Conservation (phyloP, 1,284 basidiomycete genomes). For the Cutaneotrichosporon sp. region DNA sequence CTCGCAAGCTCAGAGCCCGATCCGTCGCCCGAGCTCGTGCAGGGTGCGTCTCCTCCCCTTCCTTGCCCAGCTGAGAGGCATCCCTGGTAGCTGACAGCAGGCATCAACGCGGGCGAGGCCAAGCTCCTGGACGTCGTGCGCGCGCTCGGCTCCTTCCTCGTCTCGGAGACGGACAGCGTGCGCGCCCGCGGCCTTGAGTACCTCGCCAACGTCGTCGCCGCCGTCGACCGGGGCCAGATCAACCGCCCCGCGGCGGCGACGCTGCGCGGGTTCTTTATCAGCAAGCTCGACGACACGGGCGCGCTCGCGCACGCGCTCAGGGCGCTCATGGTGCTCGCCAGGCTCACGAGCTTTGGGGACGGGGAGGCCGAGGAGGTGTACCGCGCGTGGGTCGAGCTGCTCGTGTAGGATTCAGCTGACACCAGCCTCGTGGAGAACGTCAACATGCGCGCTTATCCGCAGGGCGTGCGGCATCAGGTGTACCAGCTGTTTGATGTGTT, state of each 20-base stretch:
- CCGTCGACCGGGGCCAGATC: constrained; percentile 65
- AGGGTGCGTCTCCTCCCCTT: constrained; percentile 34
- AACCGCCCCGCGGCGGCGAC: constrained; percentile 87
- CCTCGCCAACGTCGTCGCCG: constrained; percentile 62
- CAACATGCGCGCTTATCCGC: constrained; percentile 76
- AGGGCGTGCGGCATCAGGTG: constrained; percentile 77
- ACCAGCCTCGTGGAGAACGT: constrained; percentile 74
- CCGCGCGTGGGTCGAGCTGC: constrained; percentile 64
- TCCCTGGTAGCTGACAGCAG: constrained; percentile 55
- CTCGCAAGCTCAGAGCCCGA: constrained; percentile 46
- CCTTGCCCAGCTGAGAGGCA: too few relatives aligned
- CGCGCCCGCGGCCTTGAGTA: constrained; percentile 57
- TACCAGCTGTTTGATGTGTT: constrained; percentile 81
- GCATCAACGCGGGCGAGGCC: constrained; percentile 63
- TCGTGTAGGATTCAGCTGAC: not conserved
- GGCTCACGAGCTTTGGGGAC: constrained; percentile 68
- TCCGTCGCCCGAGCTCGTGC: constrained; percentile 42
- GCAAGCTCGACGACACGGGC: constrained; percentile 86
- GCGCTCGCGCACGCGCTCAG: constrained; percentile 74
- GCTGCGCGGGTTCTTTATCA: constrained; percentile 77
- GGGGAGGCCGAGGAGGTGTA: constrained; percentile 69
- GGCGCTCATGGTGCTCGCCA: constrained; percentile 69
- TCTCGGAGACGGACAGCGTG: constrained; percentile 75
- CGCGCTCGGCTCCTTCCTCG: constrained; percentile 80
- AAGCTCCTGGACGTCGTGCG: constrained; percentile 83